Evolutionary conservation across 371 early-diverging fungal genomes (phyloP), one percentile per base, ranked within the genome.

Genomic region (Lichtheimia ramosa): DNA sequence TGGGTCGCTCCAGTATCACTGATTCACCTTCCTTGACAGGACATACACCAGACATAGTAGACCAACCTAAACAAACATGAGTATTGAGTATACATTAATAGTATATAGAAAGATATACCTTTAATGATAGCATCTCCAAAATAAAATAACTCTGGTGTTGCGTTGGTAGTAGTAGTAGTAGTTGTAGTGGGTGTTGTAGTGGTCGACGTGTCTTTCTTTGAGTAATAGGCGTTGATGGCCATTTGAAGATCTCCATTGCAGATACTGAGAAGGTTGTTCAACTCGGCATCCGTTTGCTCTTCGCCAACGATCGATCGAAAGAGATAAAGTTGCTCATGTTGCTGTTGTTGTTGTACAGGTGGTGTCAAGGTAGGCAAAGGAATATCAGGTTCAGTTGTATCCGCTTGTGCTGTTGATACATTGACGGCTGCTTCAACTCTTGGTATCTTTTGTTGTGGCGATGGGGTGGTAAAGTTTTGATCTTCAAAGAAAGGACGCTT

Each of bases 21-120:
- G 7, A 2, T 43, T 69, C 66, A 3, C 79, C 79, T 63, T 73
- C 69, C 6, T 54, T 51, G 4, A 79, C 63, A 34, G 68, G 72
- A 43, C 64, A 62, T 13, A 18, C 20, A 2, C 76, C 74, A 24
- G 58, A 72, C 21, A 43, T 53, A 10, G 64, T 63, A 0, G 79
- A 73, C 76, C 76, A 79, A 7, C 69, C 79, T 78, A 28, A 16
- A 39, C 2, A 50, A 7, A 15, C 28, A 10, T 25, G n/a, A n/a
- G n/a, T 18, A 18, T 12, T 43, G 5, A 43, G 10, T 18, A 43
- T n/a, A 18, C 16, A 5, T 18, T 0, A 4, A 43, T 43, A 1
- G 5, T 13, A 43, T 15, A 0, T 10, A 5, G 10, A 18, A 0
- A 28, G 13, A 56, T 13, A 25, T 56, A 28, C 34, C 49, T n/a